Evolutionary conservation across 129 eudicot species (phyloP).

Genomic region (Lactuca saligna): DNA sequence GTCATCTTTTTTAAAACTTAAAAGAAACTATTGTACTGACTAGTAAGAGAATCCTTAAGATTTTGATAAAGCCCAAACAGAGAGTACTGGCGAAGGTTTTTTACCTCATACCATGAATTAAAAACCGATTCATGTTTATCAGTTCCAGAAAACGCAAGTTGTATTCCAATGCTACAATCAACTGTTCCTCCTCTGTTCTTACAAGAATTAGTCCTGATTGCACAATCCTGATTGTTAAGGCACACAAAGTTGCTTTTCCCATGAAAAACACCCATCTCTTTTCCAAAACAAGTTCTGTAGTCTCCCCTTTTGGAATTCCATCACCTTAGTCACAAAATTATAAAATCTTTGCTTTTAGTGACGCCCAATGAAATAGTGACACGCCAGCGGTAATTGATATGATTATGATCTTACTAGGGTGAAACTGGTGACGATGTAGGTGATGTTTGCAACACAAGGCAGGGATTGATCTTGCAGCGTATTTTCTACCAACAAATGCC

Average conservation of each 20-base stretch:
- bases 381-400: conserved; percentile 14
- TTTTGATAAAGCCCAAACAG: conserved; percentile 72
- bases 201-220: conserved; percentile 62
- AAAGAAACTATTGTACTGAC: conserved; percentile 76
- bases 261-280: conserved; percentile 78
- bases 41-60: conserved; percentile 74
- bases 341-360: neutral
- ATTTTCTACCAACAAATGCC: conserved; percentile 95
- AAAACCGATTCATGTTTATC: conserved; percentile 88
- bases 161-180: conserved; percentile 91
- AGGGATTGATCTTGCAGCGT: conserved; percentile 93
- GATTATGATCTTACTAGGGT: conserved; percentile 66
- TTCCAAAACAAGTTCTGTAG: conserved; percentile 92
- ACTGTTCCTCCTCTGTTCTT: conserved; percentile 60
- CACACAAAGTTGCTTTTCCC: conserved; percentile 68
- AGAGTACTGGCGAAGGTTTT: conserved; percentile 92
- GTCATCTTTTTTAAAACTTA: conserved; percentile 17
- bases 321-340: conserved; percentile 43
- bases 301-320: conserved; percentile 86
- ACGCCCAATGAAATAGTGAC: conserved; percentile 18
- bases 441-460: conserved; percentile 81
- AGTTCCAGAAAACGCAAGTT: conserved; percentile 91
- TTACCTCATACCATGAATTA: conserved; percentile 94
- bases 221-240: conserved; percentile 90
- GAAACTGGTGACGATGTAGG: conserved; percentile 80